phyloP scores from a whole-genome alignment of 345 rosid genomes.

The Aurinia saxatilis region DNA sequence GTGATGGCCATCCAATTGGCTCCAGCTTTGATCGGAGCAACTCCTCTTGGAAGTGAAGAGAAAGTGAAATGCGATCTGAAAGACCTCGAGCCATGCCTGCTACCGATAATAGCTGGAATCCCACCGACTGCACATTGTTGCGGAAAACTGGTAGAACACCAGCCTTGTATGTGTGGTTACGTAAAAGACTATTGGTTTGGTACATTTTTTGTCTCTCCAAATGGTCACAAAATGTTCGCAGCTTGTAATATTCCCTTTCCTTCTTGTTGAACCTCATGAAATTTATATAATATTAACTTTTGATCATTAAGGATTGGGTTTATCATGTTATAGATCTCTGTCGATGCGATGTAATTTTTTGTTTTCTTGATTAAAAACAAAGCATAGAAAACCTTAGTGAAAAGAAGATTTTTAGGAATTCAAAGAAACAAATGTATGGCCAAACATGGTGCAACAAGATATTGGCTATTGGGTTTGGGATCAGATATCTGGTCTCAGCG shows the following conservation, averaged over 20 bases:
- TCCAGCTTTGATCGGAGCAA: background rate
- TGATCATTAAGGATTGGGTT: background rate
- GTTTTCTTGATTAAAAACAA: too few relatives aligned
- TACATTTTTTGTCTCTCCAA: background rate
- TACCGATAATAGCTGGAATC: background rate
- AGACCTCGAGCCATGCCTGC: background rate
- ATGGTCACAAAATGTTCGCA: background rate
- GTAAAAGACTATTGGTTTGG: background rate
- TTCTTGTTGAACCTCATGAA: background rate
- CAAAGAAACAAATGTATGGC: too few relatives aligned
- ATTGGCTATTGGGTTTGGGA: too few relatives aligned
- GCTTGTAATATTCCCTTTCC: slow-evolving; percentile 10
- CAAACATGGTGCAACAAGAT: too few relatives aligned
- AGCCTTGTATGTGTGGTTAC: slow-evolving; percentile 5
- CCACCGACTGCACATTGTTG: background rate
- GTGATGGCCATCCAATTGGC: background rate
- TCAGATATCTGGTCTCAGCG: too few relatives aligned
- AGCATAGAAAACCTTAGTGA: too few relatives aligned
- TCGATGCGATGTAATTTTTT: background rate
- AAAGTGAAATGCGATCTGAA: background rate
- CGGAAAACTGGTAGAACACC: background rate
- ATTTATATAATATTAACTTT: background rate
- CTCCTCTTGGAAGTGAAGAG: background rate
- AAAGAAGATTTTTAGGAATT: too few relatives aligned
- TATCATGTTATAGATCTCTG: background rate